A percentile compares a stretch with the other conserved stretches of the same genome.
Evolutionary conservation across 1,284 basidiomycete species (phyloP).

Genomic region (Trichosporon inkin): DNA sequence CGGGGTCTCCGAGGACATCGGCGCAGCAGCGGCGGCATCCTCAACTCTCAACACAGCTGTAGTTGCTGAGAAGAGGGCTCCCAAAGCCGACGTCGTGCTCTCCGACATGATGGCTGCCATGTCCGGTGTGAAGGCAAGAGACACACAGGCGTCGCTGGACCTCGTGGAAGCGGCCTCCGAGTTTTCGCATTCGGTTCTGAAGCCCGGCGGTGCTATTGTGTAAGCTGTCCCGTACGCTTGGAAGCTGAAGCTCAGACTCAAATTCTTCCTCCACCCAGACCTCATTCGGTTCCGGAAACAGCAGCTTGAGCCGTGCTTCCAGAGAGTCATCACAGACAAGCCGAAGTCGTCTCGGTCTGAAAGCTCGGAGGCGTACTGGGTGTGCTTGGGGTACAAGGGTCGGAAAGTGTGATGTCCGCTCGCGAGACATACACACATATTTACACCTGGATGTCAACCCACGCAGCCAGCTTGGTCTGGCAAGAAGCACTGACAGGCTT

Average conservation of each 20-base stretch:
- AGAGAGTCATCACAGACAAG: constrained; percentile 44
- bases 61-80: not conserved
- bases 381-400: constrained; percentile 47
- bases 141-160: constrained; percentile 44
- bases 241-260: constrained; percentile 35
- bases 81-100: constrained; percentile 47
- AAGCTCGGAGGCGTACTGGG: constrained; percentile 49
- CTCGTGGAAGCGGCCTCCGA: constrained; percentile 44
- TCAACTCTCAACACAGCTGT: not conserved
- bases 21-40: not conserved
- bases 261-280: constrained; percentile 49
- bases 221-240: too few relatives aligned
- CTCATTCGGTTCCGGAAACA: constrained; percentile 40
- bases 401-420: not conserved
- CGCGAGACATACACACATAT: too few relatives aligned
- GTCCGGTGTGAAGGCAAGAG: constrained; percentile 44
- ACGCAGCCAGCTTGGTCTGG: too few relatives aligned
- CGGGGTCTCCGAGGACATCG: not conserved
- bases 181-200: constrained; percentile 40
- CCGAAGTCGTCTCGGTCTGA: constrained; percentile 45
- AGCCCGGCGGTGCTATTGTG: constrained; percentile 44
- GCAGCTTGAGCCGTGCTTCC: constrained; percentile 41
- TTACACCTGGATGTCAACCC: too few relatives aligned
- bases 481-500: too few relatives aligned
- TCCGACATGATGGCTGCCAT: constrained; percentile 53